Base-by-base conservation (phyloP, 768 basidiomycete species). In the Exsudoporus frostii region DNA sequence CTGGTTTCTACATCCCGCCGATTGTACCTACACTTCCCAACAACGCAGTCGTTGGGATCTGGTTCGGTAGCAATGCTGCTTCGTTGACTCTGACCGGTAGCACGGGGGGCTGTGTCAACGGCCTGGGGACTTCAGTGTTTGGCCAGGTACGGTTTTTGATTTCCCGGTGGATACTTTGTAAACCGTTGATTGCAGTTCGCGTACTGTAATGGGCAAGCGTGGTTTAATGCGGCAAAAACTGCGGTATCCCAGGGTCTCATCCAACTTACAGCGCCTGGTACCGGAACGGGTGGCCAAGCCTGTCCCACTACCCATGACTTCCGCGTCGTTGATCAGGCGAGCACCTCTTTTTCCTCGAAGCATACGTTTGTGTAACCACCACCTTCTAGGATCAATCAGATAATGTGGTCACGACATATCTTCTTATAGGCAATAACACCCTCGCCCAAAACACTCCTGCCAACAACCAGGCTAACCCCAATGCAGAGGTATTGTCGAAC, bases 281-380 rank as follows among this genome's bases (percentile, higher is more conserved):
- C 56, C 3, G 65, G 56, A 13, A 47, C 53, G 7, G 9, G 34
- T 37, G 63, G 56, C 25, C 65, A 68, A 45, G 55, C 50, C 13
- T 66, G 65, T 37, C 65, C 65, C 6, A 63, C 64, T 19, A 63
- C 66, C 19, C 65, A 45, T 25, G 65, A 66, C 32, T 66, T 66
- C 44, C 66, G 65, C 19, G 41, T 66, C 5, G 66, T 66, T 32
- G 65, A 66, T 33, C 66, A 65, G 56, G 65, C 24, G 25, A 44
- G 52, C 11, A 20, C 14, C 19, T 39, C 5, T 22, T 15, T 46
- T 24, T 3, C 22, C 8, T 40, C 14, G 20, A 32, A 10, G 7
- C 6, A 43, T 15, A 17, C 15, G 6, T 27, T 48, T 27, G 9
- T 27, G 19, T 52, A 36, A 58, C 30, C 6, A 3, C 19, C 30